A percentile compares a stretch with the other conserved stretches of the same genome.
These are phyloP conservation scores for Fusarium neocosmosporiellum DNA, from an alignment of 2,329 filamentous ascomycete species.

Conservation along the genomic window DNA sequence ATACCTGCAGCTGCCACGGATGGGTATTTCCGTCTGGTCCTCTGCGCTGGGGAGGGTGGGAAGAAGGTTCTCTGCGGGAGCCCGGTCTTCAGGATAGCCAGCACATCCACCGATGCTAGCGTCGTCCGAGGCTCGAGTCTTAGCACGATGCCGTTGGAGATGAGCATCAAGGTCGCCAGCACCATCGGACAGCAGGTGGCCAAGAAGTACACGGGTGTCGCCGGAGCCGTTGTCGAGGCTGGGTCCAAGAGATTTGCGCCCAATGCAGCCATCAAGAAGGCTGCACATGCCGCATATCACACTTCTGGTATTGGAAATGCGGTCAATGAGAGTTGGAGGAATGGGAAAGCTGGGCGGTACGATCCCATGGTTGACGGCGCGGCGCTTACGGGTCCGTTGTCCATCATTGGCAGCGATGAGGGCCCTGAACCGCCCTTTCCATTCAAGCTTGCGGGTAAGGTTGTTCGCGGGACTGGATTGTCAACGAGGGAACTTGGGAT, in stretches of 20 bases:
- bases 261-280: conserved; percentile 49
- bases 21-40: conserved; percentile 75
- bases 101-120: conserved; percentile 70
- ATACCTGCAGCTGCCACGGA: conserved; percentile 72
- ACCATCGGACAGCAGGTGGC: conserved; percentile 59
- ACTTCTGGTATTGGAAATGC: conserved; percentile 41
- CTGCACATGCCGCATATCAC: conserved; percentile 53
- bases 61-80: conserved; percentile 72
- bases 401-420: conserved; percentile 59
- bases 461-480: conserved; percentile 57
- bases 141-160: conserved; percentile 72
- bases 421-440: conserved; percentile 67
- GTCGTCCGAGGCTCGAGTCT: conserved; percentile 74
- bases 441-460: conserved; percentile 61
- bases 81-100: conserved; percentile 76
- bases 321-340: conserved; percentile 51
- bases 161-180: conserved; percentile 68
- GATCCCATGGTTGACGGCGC: conserved; percentile 48
- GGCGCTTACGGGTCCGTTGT: conserved; percentile 47
- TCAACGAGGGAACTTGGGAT: conserved; percentile 55
- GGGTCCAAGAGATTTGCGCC: conserved; percentile 53
- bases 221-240: conserved; percentile 54
- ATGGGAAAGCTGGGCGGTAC: conserved; percentile 51
- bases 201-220: conserved; percentile 55
- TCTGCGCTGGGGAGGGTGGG: conserved; percentile 60